Base-by-base conservation (phyloP, 2,329 filamentous ascomycete genomes). In the Fusarium annulatum region DNA sequence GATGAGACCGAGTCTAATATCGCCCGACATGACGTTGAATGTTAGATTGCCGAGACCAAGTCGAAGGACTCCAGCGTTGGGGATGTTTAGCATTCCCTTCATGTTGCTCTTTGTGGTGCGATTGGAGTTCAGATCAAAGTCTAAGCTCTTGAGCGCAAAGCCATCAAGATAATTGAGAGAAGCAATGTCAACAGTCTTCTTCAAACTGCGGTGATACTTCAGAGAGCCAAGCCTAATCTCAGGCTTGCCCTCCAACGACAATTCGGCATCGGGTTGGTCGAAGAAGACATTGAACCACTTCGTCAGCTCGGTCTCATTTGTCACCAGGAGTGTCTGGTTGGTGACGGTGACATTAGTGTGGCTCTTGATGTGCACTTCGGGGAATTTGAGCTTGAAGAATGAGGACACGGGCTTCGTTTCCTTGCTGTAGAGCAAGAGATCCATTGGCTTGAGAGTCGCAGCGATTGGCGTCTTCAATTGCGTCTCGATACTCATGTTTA, bases 21-120 rank as follows among this genome's bases (percentile, higher is more conserved):
- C 79, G 7, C 83, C 84, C 1, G 81, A 82, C 59, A 82, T 75
- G 23, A 87, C 59, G 48, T 86, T 84, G 21, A 87, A 81, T 1
- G 84, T 84, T n/a, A 87, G 56, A 72, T 87, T 84, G 16, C 86
- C 86, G 7, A 86, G 78, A 1, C 81, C 83, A 10, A 87, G 82
- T 2, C 81, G 81, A 5, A 88, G 78, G 2, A 81, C 76, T 5
- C 85, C 85, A 39, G 79, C 77, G 70, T 88, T 88, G 4, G 86
- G 86, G 21, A 88, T 73, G 48, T 80, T 84, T 14, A 86, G 77
- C 3, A 79, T 77, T 3, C 85, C 86, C 33, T 79, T 80, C 61
- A 87, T 75, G 69, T 87, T 87, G 56, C 79, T 80, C 16, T 84
- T 84, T 21, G 64, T 46, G 0, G 85, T 80, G 0, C 77, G 75